Evolutionary conservation across 192 early-diverging fungal genomes (phyloP).

Genomic region (Entomortierella lignicola): DNA sequence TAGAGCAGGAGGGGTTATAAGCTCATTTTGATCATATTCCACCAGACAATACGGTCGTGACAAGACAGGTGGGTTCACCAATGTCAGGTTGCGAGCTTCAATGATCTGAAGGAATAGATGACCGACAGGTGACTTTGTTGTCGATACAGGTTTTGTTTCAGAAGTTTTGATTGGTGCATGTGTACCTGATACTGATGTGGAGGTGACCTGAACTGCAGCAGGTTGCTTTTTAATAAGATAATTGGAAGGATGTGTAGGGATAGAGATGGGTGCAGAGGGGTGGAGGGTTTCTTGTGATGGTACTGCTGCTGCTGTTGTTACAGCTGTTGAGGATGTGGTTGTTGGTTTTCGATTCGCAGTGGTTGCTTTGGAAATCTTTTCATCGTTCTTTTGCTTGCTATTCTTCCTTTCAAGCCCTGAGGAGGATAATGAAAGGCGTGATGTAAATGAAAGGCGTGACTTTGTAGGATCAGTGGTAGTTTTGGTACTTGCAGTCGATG

Average conservation of each 20-base stretch:
- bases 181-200: background rate
- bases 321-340: background rate
- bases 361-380: background rate
- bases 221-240: slow-evolving; percentile 33
- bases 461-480: slow-evolving; percentile 7
- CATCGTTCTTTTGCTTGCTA: background rate
- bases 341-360: background rate
- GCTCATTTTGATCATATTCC: slow-evolving; percentile 53
- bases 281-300: background rate
- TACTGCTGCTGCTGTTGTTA: background rate
- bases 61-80: slow-evolving; percentile 43
- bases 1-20: slow-evolving; percentile 46
- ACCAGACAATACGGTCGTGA: slow-evolving; percentile 56
- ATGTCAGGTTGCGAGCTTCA: slow-evolving; percentile 54
- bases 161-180: background rate
- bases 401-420: background rate
- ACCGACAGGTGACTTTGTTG: slow-evolving; percentile 38
- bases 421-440: background rate
- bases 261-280: slow-evolving; percentile 29
- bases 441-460: background rate
- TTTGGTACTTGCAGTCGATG: background rate
- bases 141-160: background rate
- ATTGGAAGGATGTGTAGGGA: slow-evolving; percentile 44
- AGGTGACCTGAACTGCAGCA: background rate
- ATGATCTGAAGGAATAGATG: slow-evolving; percentile 49